Conservation (phyloP, 2,329 filamentous ascomycete species). For the Didymella keratinophila region DNA sequence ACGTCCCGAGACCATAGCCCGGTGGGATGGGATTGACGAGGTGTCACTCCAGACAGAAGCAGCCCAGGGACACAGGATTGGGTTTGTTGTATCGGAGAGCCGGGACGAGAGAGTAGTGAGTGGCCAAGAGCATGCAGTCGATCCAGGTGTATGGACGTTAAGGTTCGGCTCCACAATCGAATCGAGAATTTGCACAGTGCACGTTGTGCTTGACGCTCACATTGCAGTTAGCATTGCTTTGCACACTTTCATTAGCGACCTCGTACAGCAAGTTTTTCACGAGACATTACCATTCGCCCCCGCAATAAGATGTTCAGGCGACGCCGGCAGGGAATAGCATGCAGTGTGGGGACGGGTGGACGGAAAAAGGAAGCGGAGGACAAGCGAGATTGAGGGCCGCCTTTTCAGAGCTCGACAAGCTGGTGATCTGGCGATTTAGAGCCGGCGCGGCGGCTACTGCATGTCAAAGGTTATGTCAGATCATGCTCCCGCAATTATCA, state of each 20-base stretch:
- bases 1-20: conserved; percentile 16
- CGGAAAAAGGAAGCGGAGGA: conserved; percentile 16
- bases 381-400: conserved; percentile 21
- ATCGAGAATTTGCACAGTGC: conserved; percentile 5
- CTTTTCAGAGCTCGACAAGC: conserved; percentile 3
- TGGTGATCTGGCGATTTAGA: conserved; percentile 3
- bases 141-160: conserved; percentile 4
- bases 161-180: conserved; percentile 9
- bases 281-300: conserved; percentile 11
- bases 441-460: conserved; percentile 9
- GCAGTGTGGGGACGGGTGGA: conserved; percentile 18
- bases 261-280: conserved; percentile 8
- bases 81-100: conserved; percentile 30
- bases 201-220: conserved; percentile 8
- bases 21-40: conserved; percentile 21
- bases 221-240: conserved; percentile 4
- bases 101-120: conserved; percentile 22
- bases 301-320: conserved; percentile 12
- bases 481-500: conserved; percentile 4
- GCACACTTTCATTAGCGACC: conserved; percentile 9
- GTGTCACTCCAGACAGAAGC: conserved; percentile 22
- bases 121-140: conserved; percentile 17
- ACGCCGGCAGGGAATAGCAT: conserved; percentile 14
- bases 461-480: conserved; percentile 11
- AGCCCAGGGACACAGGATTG: conserved; percentile 21